Percentiles rank a stretch among this genome's conserved stretches.
Conservation (phyloP, 139 green algal genomes). For the Chlorella sp. region DNA sequence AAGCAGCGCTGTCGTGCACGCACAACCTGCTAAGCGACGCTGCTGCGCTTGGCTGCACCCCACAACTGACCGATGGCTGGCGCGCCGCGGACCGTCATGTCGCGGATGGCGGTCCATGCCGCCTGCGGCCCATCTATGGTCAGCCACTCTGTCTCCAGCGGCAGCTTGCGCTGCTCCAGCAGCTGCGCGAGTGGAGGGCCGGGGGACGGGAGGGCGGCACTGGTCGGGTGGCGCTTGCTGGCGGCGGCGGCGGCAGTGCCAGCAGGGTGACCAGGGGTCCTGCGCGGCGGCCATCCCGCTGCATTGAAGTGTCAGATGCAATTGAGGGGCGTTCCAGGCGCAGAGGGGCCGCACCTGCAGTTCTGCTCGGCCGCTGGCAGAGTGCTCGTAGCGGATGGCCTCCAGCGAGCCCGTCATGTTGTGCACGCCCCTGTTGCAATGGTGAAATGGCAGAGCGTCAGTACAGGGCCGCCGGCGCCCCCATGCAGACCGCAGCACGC, state of each 20-base stretch:
- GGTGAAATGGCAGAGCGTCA: no score
- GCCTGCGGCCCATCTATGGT: constrained; percentile 61
- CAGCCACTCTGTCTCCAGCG: constrained; percentile 74
- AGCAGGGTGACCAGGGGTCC: no score
- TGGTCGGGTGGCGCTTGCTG: no score
- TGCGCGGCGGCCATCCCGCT: no score
- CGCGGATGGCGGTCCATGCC: constrained; percentile 73
- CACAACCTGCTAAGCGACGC: no score
- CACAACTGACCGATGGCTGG: constrained; percentile 85
- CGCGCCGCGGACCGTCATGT: constrained; percentile 96
- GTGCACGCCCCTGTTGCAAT: no score
- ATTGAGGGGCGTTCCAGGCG: no score
- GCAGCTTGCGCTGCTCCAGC: constrained; percentile 93
- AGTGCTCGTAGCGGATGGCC: constrained; percentile 81
- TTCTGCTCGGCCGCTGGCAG: constrained; percentile 45
- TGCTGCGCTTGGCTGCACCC: neutral
- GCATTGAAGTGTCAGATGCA: no score
- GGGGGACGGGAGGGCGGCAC: no score
- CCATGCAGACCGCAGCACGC: neutral
- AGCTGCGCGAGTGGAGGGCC: constrained; percentile 51
- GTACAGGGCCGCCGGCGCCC: neutral
- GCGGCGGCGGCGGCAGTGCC: no score
- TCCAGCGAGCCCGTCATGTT: constrained; percentile 47
- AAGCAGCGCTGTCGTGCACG: no score
- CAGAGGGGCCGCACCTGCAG: constrained; percentile 47